A percentile compares a stretch with the other conserved stretches of the same genome.
These are phyloP conservation scores for Trypanosoma platydactyli DNA, from an alignment of 208 protist genomes.

Conservation along the genomic window DNA sequence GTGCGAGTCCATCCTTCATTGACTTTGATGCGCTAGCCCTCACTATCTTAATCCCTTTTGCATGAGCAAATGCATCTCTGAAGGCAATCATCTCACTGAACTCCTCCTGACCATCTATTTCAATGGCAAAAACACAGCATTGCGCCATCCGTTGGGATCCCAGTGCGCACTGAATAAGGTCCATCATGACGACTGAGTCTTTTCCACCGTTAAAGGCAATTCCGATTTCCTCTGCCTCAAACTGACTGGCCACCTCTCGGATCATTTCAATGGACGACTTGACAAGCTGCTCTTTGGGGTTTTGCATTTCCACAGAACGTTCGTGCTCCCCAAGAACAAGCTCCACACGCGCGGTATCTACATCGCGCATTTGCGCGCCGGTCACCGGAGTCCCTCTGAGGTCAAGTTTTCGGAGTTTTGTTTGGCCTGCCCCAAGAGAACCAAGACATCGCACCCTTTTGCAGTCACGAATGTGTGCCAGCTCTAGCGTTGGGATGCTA, in stretches of 20 bases:
- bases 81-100: slow-evolving; percentile 80
- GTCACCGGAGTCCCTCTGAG: slow-evolving; percentile 18
- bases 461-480: slow-evolving; percentile 21
- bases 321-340: slow-evolving; percentile 7
- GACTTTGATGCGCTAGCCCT: slow-evolving; percentile 32
- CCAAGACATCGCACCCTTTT: slow-evolving; percentile 18
- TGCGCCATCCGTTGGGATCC: slow-evolving; percentile 35
- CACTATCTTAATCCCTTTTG: slow-evolving; percentile 30
- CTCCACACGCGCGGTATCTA: not conserved
- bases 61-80: slow-evolving; percentile 45
- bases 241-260: slow-evolving; percentile 31
- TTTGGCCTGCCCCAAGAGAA: slow-evolving; percentile 3
- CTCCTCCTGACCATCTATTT: slow-evolving; percentile 42
- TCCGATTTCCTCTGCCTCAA: slow-evolving; percentile 54
- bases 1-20: slow-evolving; percentile 59
- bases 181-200: slow-evolving; percentile 86
- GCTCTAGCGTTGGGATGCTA: slow-evolving; percentile 6
- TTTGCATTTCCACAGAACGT: not conserved
- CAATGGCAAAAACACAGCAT: slow-evolving; percentile 64
- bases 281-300: slow-evolving; percentile 15
- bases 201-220: slow-evolving; percentile 93
- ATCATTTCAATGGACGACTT: slow-evolving; percentile 46
- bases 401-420: slow-evolving; percentile 16
- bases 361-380: slow-evolving; percentile 7
- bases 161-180: slow-evolving; percentile 58